Evolutionary conservation across 179 eudicot genomes (phyloP).

Genomic region (Camellia oleifera): DNA sequence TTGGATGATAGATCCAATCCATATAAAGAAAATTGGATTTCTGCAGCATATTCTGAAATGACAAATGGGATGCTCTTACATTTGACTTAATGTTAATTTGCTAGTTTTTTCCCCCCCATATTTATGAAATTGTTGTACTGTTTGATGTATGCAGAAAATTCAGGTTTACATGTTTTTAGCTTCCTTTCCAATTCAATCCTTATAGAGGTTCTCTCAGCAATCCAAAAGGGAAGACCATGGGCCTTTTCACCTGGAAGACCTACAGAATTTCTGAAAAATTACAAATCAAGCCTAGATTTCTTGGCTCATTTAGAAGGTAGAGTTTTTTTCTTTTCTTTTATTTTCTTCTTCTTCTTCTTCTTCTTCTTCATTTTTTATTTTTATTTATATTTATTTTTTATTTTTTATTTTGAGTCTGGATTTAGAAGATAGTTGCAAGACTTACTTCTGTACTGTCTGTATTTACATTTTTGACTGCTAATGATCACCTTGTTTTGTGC

Average conservation of each 20-base stretch:
- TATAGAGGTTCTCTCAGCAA: constrained; percentile 77
- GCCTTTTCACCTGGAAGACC: constrained; percentile 99
- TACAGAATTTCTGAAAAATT: constrained; percentile 80
- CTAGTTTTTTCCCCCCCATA: not conserved
- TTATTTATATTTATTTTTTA: not conserved
- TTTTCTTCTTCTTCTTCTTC: too few relatives aligned
- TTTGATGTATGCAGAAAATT: constrained; percentile 70
- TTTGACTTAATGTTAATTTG: not conserved
- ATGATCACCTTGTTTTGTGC: not conserved
- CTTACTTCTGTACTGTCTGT: not conserved
- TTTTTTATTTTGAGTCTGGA: not conserved
- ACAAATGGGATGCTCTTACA: too few relatives aligned
- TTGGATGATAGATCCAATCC: too few relatives aligned
- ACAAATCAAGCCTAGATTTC: constrained; percentile 82
- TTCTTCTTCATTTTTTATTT: not conserved
- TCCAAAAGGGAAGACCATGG: constrained; percentile 93
- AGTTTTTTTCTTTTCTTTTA: not conserved
- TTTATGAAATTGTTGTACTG: not conserved
- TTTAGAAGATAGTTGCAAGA: not conserved
- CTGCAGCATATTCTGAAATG: too few relatives aligned
- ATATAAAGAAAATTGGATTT: too few relatives aligned
- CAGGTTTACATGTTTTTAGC: constrained; percentile 98
- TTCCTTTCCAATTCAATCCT: constrained; percentile 94
- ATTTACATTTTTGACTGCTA: not conserved
- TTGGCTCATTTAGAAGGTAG: constrained; percentile 89